Evolutionary conservation across 192 early-diverging fungal genomes (phyloP).

Genomic region (Mortierella claussenii): DNA sequence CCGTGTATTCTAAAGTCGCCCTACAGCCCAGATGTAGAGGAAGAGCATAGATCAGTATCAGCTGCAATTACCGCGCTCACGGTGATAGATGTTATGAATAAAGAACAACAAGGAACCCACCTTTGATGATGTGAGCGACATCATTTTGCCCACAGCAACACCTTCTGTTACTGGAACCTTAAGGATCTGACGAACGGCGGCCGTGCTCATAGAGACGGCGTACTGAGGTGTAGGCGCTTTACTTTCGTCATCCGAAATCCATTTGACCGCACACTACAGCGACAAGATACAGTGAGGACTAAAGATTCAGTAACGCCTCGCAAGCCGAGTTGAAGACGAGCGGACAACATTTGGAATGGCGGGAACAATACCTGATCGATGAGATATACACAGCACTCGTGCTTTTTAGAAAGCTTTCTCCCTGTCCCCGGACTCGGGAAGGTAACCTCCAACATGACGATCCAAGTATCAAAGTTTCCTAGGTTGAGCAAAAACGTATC

Average conservation of each 20-base stretch:
- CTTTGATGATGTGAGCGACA: constrained; percentile 6
- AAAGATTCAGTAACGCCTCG: too few species aligned
- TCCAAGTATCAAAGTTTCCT: constrained; percentile 30
- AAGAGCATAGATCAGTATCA: not conserved
- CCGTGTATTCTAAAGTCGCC: constrained; percentile 6
- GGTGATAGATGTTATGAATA: too few species aligned
- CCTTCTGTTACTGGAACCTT: constrained; percentile 28
- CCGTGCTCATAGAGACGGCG: constrained; percentile 7
- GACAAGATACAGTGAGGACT: too few species aligned
- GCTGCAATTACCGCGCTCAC: too few species aligned
- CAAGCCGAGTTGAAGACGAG: too few species aligned
- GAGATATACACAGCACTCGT: constrained; percentile 56
- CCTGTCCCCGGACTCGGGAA: constrained; percentile 56
- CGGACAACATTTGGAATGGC: not conserved
- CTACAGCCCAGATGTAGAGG: not conserved
- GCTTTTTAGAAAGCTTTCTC: constrained; percentile 40
- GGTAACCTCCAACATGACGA: constrained; percentile 11
- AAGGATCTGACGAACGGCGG: constrained; percentile 21
- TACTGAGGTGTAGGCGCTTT: not conserved
- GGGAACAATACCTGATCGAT: constrained; percentile 47
- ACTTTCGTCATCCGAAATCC: not conserved
- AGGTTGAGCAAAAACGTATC: constrained; percentile 33
- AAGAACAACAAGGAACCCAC: too few species aligned
- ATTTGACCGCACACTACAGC: constrained; percentile 22
- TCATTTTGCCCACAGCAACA: constrained; percentile 13